Percentiles rank a stretch among this genome's conserved stretches.
phyloP scores from a whole-genome alignment of 2,329 filamentous ascomycete genomes.

The Epicoccum sorghinum region DNA sequence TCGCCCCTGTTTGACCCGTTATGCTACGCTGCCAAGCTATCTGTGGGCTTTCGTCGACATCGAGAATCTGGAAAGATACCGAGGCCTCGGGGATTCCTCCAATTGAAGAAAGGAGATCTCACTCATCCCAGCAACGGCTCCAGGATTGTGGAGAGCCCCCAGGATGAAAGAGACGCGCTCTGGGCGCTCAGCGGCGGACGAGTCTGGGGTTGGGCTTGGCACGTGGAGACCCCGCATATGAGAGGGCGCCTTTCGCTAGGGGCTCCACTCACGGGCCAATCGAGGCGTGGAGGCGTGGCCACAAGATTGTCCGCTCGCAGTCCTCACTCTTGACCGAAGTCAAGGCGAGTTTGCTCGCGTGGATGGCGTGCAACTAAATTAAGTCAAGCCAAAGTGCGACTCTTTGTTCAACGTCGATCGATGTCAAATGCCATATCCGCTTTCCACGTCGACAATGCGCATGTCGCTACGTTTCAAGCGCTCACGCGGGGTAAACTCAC shows the following conservation, averaged over 20 bases:
- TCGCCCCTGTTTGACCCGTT: conserved; percentile 21
- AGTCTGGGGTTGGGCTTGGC: conserved; percentile 34
- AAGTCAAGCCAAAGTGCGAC: conserved; percentile 9
- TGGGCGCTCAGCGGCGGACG: conserved; percentile 12
- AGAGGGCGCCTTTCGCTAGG: conserved; percentile 15
- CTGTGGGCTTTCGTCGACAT: conserved; percentile 6
- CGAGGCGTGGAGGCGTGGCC: conserved; percentile 4
- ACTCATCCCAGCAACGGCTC: conserved; percentile 10
- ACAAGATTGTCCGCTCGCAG: conserved; percentile 8
- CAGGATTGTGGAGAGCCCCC: conserved; percentile 13
- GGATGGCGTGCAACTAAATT: conserved; percentile 5
- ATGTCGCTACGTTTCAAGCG: conserved; percentile 12
- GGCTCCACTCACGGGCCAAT: conserved; percentile 26
- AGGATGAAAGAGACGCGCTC: conserved; percentile 18
- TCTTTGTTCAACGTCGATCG: conserved; percentile 18
- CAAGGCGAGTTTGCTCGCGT: conserved; percentile 13
- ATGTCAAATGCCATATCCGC: not conserved
- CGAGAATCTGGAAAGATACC: conserved; percentile 29
- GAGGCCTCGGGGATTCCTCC: conserved; percentile 26
- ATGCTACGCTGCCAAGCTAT: conserved; percentile 23
- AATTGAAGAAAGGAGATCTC: conserved; percentile 15
- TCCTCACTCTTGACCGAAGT: conserved; percentile 14
- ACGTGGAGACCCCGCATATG: conserved; percentile 38
- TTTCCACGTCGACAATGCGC: conserved; percentile 5
- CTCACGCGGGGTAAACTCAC: conserved; percentile 22